A percentile compares a stretch with the other conserved stretches of the same genome.
Conservation (phyloP, 2,329 filamentous ascomycete species). For the Tolypocladium ovalisporum region DNA sequence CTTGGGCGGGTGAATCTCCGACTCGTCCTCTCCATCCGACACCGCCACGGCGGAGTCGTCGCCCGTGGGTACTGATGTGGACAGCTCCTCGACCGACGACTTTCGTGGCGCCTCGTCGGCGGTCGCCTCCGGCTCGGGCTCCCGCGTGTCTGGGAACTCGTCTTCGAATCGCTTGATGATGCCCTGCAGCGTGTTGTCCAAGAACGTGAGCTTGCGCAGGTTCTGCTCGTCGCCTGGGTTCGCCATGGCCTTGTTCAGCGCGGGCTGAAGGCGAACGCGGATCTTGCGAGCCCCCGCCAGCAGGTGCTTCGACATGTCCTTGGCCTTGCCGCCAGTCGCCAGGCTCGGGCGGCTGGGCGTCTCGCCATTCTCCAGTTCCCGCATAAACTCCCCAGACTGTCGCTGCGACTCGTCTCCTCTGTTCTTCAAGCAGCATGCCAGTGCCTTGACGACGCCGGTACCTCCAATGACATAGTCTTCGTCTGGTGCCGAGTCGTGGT, state of each 20-base stretch:
- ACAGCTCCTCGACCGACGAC: slow-evolving; percentile 10
- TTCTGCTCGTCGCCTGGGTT: slow-evolving; percentile 60
- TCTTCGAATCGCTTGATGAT: slow-evolving; percentile 96
- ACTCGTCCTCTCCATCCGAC: slow-evolving; percentile 40
- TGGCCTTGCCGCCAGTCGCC: slow-evolving; percentile 50
- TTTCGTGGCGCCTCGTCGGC: slow-evolving; percentile 3
- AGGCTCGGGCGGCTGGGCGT: slow-evolving; percentile 30
- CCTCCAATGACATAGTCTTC: slow-evolving; percentile 95
- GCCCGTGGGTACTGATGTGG: slow-evolving; percentile 12
- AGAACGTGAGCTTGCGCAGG: slow-evolving; percentile 74
- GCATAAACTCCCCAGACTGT: slow-evolving; percentile 40
- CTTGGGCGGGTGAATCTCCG: slow-evolving; percentile 27
- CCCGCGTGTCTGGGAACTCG: slow-evolving; percentile 83
- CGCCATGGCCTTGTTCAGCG: slow-evolving; percentile 62
- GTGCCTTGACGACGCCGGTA: slow-evolving; percentile 86
- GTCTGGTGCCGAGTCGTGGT: slow-evolving; percentile 63
- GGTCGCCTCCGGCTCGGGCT: slow-evolving; percentile 3
- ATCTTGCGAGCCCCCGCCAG: slow-evolving; percentile 85
- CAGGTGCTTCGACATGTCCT: slow-evolving; percentile 88
- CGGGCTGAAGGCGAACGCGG: slow-evolving; percentile 68
- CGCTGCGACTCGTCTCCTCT: slow-evolving; percentile 50
- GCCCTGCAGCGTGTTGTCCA: slow-evolving; percentile 76
- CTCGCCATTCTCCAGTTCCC: slow-evolving; percentile 39
- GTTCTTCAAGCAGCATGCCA: slow-evolving; percentile 83
- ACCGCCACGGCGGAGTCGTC: slow-evolving; percentile 24